Percentiles rank a stretch among this genome's conserved stretches.
phyloP scores from a whole-genome alignment of 176 grass and related monocot genomes.

The Oropetium thomaeum region DNA sequence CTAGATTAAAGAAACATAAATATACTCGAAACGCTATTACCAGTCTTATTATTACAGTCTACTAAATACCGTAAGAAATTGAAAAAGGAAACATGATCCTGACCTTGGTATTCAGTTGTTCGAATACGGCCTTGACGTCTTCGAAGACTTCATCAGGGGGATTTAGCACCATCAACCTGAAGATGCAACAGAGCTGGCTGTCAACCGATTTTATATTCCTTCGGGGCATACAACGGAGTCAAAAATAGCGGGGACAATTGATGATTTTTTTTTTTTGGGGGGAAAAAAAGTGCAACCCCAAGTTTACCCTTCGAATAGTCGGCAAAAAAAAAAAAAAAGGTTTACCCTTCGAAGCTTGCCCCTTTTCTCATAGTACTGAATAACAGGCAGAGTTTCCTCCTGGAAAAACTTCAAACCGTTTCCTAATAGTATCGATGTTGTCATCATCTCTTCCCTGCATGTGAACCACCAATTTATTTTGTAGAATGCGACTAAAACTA shows the following conservation, averaged over 20 bases:
- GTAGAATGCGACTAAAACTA: too few species aligned
- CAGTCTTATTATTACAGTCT: not conserved
- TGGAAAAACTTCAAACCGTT: constrained; percentile 47
- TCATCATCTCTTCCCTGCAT: constrained; percentile 54
- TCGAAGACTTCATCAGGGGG: constrained; percentile 47
- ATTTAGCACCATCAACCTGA: constrained; percentile 54
- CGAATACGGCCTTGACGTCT: constrained; percentile 55
- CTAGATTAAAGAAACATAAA: not conserved
- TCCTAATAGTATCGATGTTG: constrained; percentile 49
- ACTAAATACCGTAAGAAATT: not conserved
- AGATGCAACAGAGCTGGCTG: not conserved
- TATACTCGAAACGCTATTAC: too few species aligned
- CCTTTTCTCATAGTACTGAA: constrained; percentile 45
- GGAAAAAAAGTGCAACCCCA: too few species aligned
- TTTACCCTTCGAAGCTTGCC: constrained; percentile 52
- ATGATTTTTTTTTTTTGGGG: too few species aligned
- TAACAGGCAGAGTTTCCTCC: constrained; percentile 47
- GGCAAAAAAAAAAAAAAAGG: too few species aligned
- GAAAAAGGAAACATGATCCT: not conserved
- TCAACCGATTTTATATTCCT: too few species aligned
- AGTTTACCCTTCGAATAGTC: too few species aligned
- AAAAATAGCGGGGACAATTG: too few species aligned
- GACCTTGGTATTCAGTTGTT: constrained; percentile 28
- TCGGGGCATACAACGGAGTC: too few species aligned
- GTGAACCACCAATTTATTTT: not conserved